Evolutionary conservation across 768 basidiomycete species (phyloP).

Genomic region (Suillus plorans): DNA sequence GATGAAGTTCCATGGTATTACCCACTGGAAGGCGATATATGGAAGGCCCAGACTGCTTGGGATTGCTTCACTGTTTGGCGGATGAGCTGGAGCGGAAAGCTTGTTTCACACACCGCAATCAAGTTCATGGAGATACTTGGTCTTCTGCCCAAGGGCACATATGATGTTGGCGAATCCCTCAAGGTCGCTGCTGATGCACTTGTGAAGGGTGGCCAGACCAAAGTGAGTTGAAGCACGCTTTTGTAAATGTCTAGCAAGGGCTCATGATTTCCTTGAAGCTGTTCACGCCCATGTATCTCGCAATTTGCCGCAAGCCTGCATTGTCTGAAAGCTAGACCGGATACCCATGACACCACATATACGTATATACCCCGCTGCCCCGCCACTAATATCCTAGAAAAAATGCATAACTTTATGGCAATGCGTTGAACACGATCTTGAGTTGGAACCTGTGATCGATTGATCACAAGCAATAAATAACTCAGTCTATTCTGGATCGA

Average conservation of each 20-base stretch:
- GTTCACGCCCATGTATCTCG: conserved; percentile 89
- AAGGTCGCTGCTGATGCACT: conserved; percentile 79
- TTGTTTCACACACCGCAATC: conserved; percentile 80
- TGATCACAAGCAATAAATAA: background rate
- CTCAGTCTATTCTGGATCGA: background rate
- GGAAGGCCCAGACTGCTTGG: conserved; percentile 92
- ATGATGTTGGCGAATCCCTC: conserved; percentile 83
- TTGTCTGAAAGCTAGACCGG: conserved; percentile 4
- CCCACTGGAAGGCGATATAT: conserved; percentile 90
- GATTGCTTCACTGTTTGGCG: conserved; percentile 88
- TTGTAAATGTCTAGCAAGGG: background rate
- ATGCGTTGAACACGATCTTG: background rate
- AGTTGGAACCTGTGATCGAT: background rate
- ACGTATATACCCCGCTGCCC: background rate
- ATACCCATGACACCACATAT: background rate
- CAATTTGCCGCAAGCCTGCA: conserved; percentile 55
- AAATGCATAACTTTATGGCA: background rate
- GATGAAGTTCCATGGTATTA: conserved; percentile 92
- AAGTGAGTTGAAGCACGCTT: conserved; percentile 47
- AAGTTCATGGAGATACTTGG: conserved; percentile 76
- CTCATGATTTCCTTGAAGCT: conserved; percentile 45
- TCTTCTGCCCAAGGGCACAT: conserved; percentile 89
- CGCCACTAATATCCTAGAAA: conserved; percentile 3
- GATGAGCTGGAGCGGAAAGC: conserved; percentile 83
- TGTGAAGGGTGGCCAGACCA: conserved; percentile 81